These are phyloP conservation scores for Canavalia gladiata DNA, from an alignment of 306 rosid species.

Conservation along the genomic window DNA sequence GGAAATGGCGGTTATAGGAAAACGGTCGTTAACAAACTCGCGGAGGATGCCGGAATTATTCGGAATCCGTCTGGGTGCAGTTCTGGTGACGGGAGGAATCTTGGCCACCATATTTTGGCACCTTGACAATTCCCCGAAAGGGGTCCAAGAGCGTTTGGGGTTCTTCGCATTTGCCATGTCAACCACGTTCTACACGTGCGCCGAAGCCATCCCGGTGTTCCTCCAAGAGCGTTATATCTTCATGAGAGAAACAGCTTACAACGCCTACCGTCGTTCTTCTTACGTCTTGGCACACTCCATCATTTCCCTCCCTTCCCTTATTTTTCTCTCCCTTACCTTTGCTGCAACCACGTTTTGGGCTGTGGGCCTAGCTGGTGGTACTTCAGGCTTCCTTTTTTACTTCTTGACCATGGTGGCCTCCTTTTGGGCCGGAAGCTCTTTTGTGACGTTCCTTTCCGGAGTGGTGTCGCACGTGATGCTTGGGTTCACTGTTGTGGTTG, in stretches of 20 bases:
- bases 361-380: conserved; percentile 76
- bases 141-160: conserved; percentile 78
- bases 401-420: conserved; percentile 59
- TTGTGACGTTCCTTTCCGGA: conserved; percentile 89
- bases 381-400: conserved; percentile 68
- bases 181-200: conserved; percentile 91
- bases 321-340: conserved; percentile 73
- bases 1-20: conserved; percentile 72
- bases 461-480: conserved; percentile 85
- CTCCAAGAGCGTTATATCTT: conserved; percentile 97
- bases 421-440: conserved; percentile 92
- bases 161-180: conserved; percentile 97
- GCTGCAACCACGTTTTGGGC: conserved; percentile 83
- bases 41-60: conserved; percentile 81
- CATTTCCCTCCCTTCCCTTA: conserved; percentile 71
- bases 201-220: conserved; percentile 85
- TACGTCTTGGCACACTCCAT: conserved; percentile 81
- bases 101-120: conserved; percentile 80
- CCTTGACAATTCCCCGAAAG: conserved; percentile 81
- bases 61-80: conserved; percentile 84
- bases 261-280: conserved; percentile 92
- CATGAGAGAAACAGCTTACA: conserved; percentile 95
- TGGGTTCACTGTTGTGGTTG: conserved; percentile 89
- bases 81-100: conserved; percentile 74
- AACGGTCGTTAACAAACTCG: conserved; percentile 75